These are phyloP conservation scores for Dunaliella salina DNA, from an alignment of 163 green algal genomes.

Conservation along the genomic window DNA sequence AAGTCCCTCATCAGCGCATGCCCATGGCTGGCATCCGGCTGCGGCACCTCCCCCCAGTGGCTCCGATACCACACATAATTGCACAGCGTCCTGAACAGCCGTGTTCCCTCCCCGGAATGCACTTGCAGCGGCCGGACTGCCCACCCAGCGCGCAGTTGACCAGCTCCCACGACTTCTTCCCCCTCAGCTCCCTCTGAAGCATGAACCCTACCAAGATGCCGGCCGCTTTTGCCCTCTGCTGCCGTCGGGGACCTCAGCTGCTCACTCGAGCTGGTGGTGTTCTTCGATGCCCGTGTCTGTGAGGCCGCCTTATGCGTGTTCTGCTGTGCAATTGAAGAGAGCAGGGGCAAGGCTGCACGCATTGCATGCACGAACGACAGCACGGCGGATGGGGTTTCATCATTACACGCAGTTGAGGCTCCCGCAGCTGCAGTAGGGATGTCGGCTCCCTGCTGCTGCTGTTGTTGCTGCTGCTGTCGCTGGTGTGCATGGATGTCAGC, in stretches of 20 bases:
- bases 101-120: neutral
- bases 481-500: neutral
- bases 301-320: too few species aligned
- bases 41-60: neutral
- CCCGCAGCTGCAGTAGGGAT: neutral
- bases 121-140: neutral
- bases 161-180: too few species aligned
- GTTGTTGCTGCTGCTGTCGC: neutral
- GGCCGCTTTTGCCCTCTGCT: too few species aligned
- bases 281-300: too few species aligned
- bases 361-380: neutral
- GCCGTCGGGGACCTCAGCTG: too few species aligned
- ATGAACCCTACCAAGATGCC: too few species aligned
- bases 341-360: neutral
- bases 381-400: too few species aligned
- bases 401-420: neutral
- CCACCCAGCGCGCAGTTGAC: too few species aligned
- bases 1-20: too few species aligned
- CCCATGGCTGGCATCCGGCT: too few species aligned
- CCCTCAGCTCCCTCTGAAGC: too few species aligned
- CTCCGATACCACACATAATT: neutral
- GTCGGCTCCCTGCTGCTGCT: neutral
- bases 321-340: neutral
- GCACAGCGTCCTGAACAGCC: neutral
- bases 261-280: too few species aligned